A percentile compares a stretch with the other conserved stretches of the same genome.
Evolutionary conservation across 2,329 filamentous ascomycete genomes (phyloP).

Genomic region (Colletotrichum gloeosporioides): DNA sequence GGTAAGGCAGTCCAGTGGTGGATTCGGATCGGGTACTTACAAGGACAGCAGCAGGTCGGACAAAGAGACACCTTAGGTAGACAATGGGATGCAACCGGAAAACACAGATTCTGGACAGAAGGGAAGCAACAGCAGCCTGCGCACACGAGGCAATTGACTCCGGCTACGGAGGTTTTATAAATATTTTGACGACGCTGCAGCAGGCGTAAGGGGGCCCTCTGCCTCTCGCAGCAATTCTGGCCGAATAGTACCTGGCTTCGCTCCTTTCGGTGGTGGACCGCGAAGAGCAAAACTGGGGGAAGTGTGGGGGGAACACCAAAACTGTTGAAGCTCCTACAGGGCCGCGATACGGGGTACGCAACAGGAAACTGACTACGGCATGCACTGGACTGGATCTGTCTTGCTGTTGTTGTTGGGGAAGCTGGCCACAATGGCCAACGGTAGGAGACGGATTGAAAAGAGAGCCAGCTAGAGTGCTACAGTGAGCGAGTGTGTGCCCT

Average conservation of each 20-base stretch:
- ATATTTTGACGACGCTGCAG: not conserved
- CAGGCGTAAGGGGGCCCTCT: not conserved
- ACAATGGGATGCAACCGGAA: not conserved
- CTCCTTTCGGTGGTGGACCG: constrained; percentile 17
- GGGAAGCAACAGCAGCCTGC: not conserved
- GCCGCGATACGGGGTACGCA: not conserved
- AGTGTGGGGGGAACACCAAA: constrained; percentile 14
- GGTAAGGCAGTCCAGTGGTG: constrained; percentile 5
- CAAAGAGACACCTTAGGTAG: not conserved
- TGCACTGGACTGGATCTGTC: not conserved
- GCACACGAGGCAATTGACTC: not conserved
- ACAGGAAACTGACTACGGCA: not conserved
- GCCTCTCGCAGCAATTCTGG: constrained; percentile 21
- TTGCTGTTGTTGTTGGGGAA: not conserved
- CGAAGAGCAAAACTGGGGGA: constrained; percentile 19
- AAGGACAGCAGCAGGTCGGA: not conserved
- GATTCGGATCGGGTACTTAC: not conserved
- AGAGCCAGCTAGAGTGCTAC: not conserved
- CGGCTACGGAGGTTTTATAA: not conserved
- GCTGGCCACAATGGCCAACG: not conserved
- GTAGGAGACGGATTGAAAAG: not conserved
- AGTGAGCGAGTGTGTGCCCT: not conserved
- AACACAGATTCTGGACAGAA: not conserved
- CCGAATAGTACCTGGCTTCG: constrained; percentile 14
- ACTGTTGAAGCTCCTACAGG: not conserved